Base-by-base conservation (phyloP, 495 filamentous ascomycete species). In the Lichina pygmaea region DNA sequence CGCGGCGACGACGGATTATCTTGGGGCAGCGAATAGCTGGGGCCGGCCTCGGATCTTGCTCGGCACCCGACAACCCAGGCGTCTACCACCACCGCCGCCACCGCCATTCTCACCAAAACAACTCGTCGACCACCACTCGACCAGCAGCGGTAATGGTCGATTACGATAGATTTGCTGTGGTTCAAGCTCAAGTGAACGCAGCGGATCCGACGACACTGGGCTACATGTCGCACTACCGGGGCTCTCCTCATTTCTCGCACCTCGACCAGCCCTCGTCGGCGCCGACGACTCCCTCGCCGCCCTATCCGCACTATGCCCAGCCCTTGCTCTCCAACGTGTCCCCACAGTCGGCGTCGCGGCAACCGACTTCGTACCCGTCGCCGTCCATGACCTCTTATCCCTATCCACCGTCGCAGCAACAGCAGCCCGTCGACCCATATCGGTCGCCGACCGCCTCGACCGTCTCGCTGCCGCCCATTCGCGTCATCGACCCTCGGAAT, bases 381-480 rank as follows among this genome's bases (percentile, higher is more conserved):
- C 65, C 72, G 34, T 60, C 62, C 40, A 64, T 73, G 51, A 61
- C 64, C 39, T 59, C 55, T 36, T 77, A 79, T 57, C 57, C 62
- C 45, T 73, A 74, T 50, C 64, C 68, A 41, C 63, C 65, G 44
- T 62, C 65, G 15, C 64, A 67, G 52, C 59, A 57, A 44, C 59
- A 60, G 52, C 52, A 51, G 12, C 47, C 53, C 17, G 44, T 43
- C 3, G 67, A 71, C 46, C 49, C 62, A 37, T 72, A 72, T 50
- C 64, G 68, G 49, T 66, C 62, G 49, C 66, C 68, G 7, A 60
- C 63, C 6, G 61, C 58, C 43, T 61, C 66, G 34, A 67, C 64
- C 53, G 59, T 62, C 45, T 67, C 71, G 37, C 61, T 81, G n/a
- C 76, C 76, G 43, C 75, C 73, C 50, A 77, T 81, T 62, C 72